Base-by-base conservation (phyloP, 352 stramenopile genomes). In the Pythium folliculosum region DNA sequence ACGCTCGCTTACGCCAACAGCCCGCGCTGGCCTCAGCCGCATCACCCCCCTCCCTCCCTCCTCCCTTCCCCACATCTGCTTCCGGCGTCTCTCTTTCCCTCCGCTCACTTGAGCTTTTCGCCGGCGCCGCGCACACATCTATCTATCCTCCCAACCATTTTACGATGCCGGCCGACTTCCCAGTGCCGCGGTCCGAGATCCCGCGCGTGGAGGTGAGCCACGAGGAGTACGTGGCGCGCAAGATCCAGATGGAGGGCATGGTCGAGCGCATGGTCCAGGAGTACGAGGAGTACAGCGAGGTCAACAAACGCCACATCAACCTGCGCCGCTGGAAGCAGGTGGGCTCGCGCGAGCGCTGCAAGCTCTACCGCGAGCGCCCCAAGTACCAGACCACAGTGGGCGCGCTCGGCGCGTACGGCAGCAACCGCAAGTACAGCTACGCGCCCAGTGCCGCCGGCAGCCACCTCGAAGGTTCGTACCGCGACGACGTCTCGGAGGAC, bases 231-330 rank as follows among this genome's bases (percentile, higher is more conserved):
- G 4, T 69, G 0, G 60, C 47, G 22, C 58, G 67, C 16, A 69
- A 66, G 54, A 59, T 66, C 25, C 63, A 69, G 40, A 60, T 72
- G 19, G 64, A 73, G 37, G 52, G 32, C 61, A 77, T 76, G 63
- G 78, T 81, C 64, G 43, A 75, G 21, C 59, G 52, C 5, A 63
- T 84, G 47, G 64, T 80, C 17, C 67, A 73, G 37, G 67, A 73
- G 67, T 73, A 59, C 38, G 67, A 73, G 54, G 60, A 69, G 49
- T 73, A 65, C 60, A 69, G 60, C 45, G 67, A 68, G 48, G 53
- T 66, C 47, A 68, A 73, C 52, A 61, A 63, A 44, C 67, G 67
- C 45, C 57, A 67, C 30, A 69, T 73, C 57, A 66, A 73, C 50
- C n/a, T 52, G 52, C 47, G 67, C 27, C 55, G 67, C 21, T 73